Conservation (phyloP, 106 monocot species). For the Posidonia australis region DNA sequence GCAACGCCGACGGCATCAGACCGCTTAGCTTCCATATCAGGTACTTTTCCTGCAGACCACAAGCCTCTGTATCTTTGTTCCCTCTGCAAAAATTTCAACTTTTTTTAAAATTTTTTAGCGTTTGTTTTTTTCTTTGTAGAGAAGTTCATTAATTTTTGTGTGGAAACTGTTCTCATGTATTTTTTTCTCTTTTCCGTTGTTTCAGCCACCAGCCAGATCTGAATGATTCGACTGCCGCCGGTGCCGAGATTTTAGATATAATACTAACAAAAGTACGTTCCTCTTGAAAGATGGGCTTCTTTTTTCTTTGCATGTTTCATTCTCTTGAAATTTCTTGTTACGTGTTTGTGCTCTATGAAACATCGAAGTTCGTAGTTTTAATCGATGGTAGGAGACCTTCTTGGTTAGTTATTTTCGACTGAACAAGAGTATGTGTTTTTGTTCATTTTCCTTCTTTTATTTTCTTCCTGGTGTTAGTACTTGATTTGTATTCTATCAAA, state of each 20-base stretch:
- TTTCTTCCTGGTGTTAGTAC: too few relatives aligned
- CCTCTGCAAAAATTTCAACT: neutral
- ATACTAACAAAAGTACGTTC: conserved; percentile 11
- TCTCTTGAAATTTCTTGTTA: neutral
- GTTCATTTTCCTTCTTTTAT: too few relatives aligned
- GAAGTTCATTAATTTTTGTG: neutral
- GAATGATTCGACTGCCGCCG: neutral
- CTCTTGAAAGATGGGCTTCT: neutral
- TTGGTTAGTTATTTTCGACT: too few relatives aligned
- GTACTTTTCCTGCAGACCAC: conserved; percentile 5
- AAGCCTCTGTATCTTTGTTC: neutral
- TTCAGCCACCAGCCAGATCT: conserved; percentile 7
- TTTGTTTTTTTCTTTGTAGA: neutral
- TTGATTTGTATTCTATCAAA: too few relatives aligned
- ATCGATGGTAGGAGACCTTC: too few relatives aligned
- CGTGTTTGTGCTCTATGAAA: neutral
- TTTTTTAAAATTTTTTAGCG: neutral
- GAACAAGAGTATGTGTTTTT: too few relatives aligned
- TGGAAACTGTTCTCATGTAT: neutral
- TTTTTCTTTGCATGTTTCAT: neutral
- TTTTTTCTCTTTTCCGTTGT: neutral
- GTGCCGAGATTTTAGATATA: conserved; percentile 9
- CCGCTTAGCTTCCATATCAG: conserved; percentile 22
- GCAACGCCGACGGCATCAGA: conserved; percentile 16
- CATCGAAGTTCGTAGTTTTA: too few relatives aligned